A percentile compares a stretch with the other conserved stretches of the same genome.
These are phyloP conservation scores for Ophiostoma montium DNA, from an alignment of 2,329 filamentous ascomycete genomes.

Conservation along the genomic window DNA sequence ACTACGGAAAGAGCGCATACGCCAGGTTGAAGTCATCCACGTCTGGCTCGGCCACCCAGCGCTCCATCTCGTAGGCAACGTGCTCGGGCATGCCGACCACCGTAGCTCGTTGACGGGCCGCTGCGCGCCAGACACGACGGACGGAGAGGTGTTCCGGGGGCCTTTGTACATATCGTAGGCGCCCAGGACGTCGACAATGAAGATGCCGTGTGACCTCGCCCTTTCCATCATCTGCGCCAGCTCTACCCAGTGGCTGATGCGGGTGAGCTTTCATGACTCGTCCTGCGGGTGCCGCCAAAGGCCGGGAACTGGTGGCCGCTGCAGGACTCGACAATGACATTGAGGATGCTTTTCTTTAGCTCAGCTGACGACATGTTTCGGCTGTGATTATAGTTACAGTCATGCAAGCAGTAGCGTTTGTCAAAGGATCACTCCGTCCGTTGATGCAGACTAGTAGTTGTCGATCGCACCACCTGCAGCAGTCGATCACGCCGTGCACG, in stretches of 20 bases:
- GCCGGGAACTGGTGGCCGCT: conserved; percentile 32
- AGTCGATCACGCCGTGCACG: too few relatives aligned
- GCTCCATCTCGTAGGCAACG: conserved; percentile 53
- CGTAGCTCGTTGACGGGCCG: conserved; percentile 2
- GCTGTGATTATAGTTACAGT: too few relatives aligned
- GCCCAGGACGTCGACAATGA: conserved; percentile 2
- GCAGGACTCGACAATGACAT: conserved; percentile 15
- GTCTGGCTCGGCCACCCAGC: conserved; percentile 53
- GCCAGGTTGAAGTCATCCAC: conserved; percentile 63
- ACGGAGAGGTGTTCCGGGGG: neutral
- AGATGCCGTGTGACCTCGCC: neutral
- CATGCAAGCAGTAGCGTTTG: too few relatives aligned
- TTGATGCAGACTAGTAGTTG: too few relatives aligned
- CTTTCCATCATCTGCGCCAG: conserved; percentile 1
- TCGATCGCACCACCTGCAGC: too few relatives aligned
- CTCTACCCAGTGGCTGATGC: conserved; percentile 20
- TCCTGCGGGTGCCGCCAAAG: conserved; percentile 50
- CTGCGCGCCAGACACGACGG: neutral
- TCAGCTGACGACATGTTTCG: too few relatives aligned
- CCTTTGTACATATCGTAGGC: conserved; percentile 4
- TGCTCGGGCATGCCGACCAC: conserved; percentile 50
- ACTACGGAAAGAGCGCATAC: conserved; percentile 30
- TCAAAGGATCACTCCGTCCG: too few relatives aligned
- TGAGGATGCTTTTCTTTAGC: conserved; percentile 5
- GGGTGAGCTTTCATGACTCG: conserved; percentile 45